These are phyloP conservation scores for Tuber borchii DNA, from an alignment of 495 filamentous ascomycete species.

Conservation along the genomic window DNA sequence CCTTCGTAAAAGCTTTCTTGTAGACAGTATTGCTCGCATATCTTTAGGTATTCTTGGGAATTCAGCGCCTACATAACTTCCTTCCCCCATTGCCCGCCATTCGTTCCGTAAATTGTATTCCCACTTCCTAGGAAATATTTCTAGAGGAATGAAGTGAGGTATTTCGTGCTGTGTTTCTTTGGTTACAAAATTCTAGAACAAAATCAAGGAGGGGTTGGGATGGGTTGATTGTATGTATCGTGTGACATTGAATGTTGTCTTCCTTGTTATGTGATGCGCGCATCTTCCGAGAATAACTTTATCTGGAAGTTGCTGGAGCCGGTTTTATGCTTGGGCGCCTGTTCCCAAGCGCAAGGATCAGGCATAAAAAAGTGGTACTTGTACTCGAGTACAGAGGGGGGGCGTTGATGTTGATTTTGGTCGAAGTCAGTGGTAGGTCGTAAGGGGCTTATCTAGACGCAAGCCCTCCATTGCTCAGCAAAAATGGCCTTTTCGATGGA, in stretches of 20 bases:
- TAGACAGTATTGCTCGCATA: constrained; percentile 29
- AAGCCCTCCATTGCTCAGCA: too few species aligned
- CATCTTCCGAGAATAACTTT: not conserved
- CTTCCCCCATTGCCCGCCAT: constrained; percentile 13
- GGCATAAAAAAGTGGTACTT: too few species aligned
- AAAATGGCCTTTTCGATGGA: too few species aligned
- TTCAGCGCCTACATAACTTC: constrained; percentile 23
- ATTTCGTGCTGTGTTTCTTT: constrained; percentile 14
- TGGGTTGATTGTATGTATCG: constrained; percentile 50
- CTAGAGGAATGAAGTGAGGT: constrained; percentile 18
- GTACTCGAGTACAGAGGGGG: too few species aligned
- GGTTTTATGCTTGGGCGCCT: not conserved
- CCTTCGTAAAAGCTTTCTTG: constrained; percentile 74
- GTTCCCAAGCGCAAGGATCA: too few species aligned
- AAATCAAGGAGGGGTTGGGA: constrained; percentile 32
- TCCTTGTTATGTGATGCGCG: constrained; percentile 47
- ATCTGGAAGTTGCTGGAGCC: not conserved
- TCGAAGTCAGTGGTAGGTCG: too few species aligned
- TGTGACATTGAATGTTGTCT: constrained; percentile 32
- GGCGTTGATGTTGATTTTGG: too few species aligned
- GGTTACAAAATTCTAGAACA: constrained; percentile 46
- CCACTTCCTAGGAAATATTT: constrained; percentile 14
- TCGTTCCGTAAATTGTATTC: constrained; percentile 31
- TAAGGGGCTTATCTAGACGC: too few species aligned
- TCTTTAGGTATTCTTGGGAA: constrained; percentile 53